Conservation (phyloP, 2,329 filamentous ascomycete genomes). For the Calonectria naviculata region DNA sequence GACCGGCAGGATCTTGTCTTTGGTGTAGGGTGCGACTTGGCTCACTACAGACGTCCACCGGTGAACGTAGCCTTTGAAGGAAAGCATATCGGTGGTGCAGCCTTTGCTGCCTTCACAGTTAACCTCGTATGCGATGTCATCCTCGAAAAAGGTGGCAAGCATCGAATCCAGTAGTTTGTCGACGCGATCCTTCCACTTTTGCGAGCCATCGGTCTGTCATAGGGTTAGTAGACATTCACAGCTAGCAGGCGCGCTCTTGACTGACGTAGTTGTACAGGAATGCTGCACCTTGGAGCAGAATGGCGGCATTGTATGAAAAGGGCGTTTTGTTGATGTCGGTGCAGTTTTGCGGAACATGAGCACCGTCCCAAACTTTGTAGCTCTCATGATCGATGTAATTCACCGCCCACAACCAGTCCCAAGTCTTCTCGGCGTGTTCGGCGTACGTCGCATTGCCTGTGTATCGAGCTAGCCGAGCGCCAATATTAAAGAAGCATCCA, state of each 20-base stretch:
- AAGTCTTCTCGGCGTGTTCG: conserved; percentile 71
- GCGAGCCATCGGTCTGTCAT: conserved; percentile 60
- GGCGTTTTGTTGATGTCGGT: conserved; percentile 65
- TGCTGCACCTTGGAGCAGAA: conserved; percentile 68
- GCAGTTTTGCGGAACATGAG: conserved; percentile 63
- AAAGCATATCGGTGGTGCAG: conserved; percentile 78
- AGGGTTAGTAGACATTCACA: background rate
- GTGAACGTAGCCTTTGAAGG: conserved; percentile 78
- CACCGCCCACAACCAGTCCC: conserved; percentile 68
- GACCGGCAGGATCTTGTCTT: conserved; percentile 64
- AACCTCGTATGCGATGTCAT: conserved; percentile 72
- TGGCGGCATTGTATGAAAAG: conserved; percentile 71
- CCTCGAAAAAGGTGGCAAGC: conserved; percentile 63
- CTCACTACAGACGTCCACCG: conserved; percentile 72
- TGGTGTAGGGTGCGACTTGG: conserved; percentile 71
- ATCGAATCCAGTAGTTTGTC: conserved; percentile 65
- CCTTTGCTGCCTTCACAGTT: conserved; percentile 68
- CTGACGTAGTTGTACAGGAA: conserved; percentile 72
- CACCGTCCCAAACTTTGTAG: conserved; percentile 72
- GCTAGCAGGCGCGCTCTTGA: no score
- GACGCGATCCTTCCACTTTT: conserved; percentile 66
- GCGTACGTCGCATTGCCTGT: conserved; percentile 74
- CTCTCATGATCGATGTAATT: conserved; percentile 68
- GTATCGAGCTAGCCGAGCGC: conserved; percentile 78
- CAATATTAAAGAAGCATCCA: conserved; percentile 72